phyloP scores from a whole-genome alignment of 495 filamentous ascomycete genomes.

The Tetracladium setigerum region DNA sequence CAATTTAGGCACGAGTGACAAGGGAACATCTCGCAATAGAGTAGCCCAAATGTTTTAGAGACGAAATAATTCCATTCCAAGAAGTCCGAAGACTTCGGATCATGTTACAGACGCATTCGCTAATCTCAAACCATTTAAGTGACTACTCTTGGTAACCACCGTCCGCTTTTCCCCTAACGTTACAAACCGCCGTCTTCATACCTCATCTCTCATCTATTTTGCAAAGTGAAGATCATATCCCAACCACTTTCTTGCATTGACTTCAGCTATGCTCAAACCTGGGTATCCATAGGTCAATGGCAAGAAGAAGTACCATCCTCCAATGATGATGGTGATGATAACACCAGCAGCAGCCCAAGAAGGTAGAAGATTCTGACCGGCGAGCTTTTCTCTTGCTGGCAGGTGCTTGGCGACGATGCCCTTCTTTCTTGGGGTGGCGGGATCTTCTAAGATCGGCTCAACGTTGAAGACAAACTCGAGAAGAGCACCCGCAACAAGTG shows the following conservation, averaged over 20 bases:
- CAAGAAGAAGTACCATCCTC: slow-evolving; percentile 86
- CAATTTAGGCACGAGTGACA: no score
- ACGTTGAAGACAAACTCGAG: slow-evolving; percentile 94
- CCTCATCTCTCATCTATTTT: slow-evolving; percentile 50
- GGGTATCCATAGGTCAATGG: slow-evolving; percentile 94
- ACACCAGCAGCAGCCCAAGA: slow-evolving; percentile 71
- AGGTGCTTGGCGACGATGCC: slow-evolving; percentile 41
- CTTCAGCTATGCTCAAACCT: slow-evolving; percentile 74
- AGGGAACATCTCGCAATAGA: no score
- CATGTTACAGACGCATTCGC: slow-evolving; percentile 14
- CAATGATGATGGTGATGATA: slow-evolving; percentile 60
- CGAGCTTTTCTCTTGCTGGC: slow-evolving; percentile 72
- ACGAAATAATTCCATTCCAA: slow-evolving; percentile 2
- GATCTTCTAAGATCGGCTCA: slow-evolving; percentile 55
- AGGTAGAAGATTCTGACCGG: slow-evolving; percentile 65
- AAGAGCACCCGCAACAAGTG: slow-evolving; percentile 91
- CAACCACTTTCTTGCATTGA: slow-evolving; percentile 86
- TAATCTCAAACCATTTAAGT: slow-evolving; percentile 11
- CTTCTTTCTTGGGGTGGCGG: slow-evolving; percentile 45
- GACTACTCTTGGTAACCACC: no score
- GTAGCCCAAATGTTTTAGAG: background rate
- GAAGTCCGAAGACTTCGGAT: background rate
- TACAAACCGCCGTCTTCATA: background rate
- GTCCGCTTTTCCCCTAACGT: background rate
- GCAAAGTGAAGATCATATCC: slow-evolving; percentile 98